A percentile compares a stretch with the other conserved stretches of the same genome.
phyloP scores from a whole-genome alignment of 805 yeast genomes.

The Hanseniaspora pseudoguilliermondii region DNA sequence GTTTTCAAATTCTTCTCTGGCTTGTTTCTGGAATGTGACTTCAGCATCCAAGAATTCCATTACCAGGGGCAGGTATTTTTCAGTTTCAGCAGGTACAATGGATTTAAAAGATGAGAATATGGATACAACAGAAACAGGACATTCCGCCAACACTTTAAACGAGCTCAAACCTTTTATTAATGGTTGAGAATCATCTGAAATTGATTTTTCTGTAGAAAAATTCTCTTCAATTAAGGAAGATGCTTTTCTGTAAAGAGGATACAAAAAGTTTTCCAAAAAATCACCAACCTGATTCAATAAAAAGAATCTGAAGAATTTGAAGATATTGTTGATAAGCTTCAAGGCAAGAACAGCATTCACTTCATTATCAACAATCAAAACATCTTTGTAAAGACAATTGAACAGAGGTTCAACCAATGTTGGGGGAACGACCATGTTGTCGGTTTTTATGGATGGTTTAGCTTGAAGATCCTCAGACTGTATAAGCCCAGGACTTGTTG shows the following conservation, averaged over 20 bases:
- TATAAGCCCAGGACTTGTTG: slow-evolving; percentile 1
- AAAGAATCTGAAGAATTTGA: slow-evolving; percentile 64
- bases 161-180: slow-evolving; percentile 51
- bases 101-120: slow-evolving; percentile 77
- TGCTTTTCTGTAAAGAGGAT: slow-evolving; percentile 62
- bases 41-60: slow-evolving; percentile 61
- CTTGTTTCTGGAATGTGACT: slow-evolving; percentile 67
- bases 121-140: slow-evolving; percentile 93
- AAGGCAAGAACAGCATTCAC: slow-evolving; percentile 87
- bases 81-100: slow-evolving; percentile 56
- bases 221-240: slow-evolving; percentile 60
- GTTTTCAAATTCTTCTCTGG: slow-evolving; percentile 49
- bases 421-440: slow-evolving; percentile 1
- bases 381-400: slow-evolving; percentile 33
- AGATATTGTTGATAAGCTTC: slow-evolving; percentile 74
- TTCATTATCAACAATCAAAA: slow-evolving; percentile 72
- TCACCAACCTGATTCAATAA: slow-evolving; percentile 61
- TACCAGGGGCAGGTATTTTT: slow-evolving; percentile 68
- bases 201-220: slow-evolving; percentile 28
- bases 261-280: slow-evolving; percentile 60
- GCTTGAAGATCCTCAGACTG: not conserved
- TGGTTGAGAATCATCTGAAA: not conserved
- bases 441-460: slow-evolving; percentile 4
- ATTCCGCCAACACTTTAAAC: slow-evolving; percentile 85
- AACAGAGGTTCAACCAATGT: slow-evolving; percentile 6